Percentiles rank a stretch among this genome's conserved stretches.
phyloP scores from a whole-genome alignment of 768 basidiomycete species.

The Tubosaeta brunneosetosa region DNA sequence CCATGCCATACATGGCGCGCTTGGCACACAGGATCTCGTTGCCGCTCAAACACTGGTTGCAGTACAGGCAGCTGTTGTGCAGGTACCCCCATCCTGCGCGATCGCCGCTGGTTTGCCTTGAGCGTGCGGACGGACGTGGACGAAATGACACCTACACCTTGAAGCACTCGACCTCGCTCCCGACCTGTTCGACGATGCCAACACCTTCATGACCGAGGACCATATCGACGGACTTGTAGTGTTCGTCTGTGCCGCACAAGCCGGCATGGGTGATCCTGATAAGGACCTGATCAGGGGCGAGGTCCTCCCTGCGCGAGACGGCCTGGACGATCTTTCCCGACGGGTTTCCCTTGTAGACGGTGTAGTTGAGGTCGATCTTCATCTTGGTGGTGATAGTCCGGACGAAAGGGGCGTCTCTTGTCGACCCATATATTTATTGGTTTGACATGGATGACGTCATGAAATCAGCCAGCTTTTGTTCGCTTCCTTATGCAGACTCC shows the following conservation, averaged over 20 bases:
- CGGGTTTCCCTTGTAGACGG: slow-evolving; percentile 28
- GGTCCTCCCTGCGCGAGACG: slow-evolving; percentile 9
- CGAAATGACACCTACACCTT: slow-evolving; percentile 25
- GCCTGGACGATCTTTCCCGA: slow-evolving; percentile 18
- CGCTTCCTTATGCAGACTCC: slow-evolving; percentile 1
- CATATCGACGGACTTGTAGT: slow-evolving; percentile 29
- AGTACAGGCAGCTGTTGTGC: slow-evolving; percentile 31
- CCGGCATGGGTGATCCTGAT: slow-evolving; percentile 32
- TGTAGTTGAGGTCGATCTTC: slow-evolving; percentile 23
- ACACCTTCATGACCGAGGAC: slow-evolving; percentile 40
- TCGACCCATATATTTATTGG: too few species aligned
- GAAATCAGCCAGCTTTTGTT: too few species aligned
- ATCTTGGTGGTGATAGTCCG: slow-evolving; percentile 1
- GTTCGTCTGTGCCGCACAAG: slow-evolving; percentile 38
- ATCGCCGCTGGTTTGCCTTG: slow-evolving; percentile 26
- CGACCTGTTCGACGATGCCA: slow-evolving; percentile 32
- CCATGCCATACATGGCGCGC: slow-evolving; percentile 22
- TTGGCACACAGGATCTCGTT: slow-evolving; percentile 27
- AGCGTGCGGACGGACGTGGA: not conserved
- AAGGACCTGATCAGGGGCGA: slow-evolving; percentile 28
- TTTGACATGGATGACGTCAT: not conserved
- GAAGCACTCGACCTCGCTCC: slow-evolving; percentile 29
- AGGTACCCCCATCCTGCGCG: slow-evolving; percentile 35
- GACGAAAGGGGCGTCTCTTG: not conserved
- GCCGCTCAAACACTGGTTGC: slow-evolving; percentile 31